A percentile compares a stretch with the other conserved stretches of the same genome.
phyloP scores from a whole-genome alignment of 2,329 filamentous ascomycete genomes.

The Diplodia corticola region DNA sequence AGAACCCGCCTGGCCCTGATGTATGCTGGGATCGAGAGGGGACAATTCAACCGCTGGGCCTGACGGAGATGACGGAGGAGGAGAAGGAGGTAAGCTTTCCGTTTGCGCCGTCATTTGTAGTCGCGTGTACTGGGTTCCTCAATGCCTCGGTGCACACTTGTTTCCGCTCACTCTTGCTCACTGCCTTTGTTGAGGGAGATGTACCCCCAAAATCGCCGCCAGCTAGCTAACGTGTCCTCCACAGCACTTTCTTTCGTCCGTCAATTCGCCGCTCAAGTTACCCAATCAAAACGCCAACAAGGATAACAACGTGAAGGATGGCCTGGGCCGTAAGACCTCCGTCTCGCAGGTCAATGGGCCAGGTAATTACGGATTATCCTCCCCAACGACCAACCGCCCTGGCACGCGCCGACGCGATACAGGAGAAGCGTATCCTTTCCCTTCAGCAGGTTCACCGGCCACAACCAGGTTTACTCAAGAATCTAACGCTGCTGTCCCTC shows the following conservation, averaged over 20 bases:
- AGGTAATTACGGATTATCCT: constrained; percentile 67
- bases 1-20: constrained; percentile 76
- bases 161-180: not conserved
- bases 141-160: not conserved
- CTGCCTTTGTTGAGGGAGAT: constrained; percentile 25
- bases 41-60: constrained; percentile 66
- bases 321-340: constrained; percentile 70
- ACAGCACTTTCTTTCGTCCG: constrained; percentile 78
- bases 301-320: constrained; percentile 57
- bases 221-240: constrained; percentile 24
- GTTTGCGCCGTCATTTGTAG: not conserved
- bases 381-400: constrained; percentile 72
- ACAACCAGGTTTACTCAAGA: constrained; percentile 63
- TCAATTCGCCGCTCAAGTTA: constrained; percentile 92
- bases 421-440: constrained; percentile 65
- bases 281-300: constrained; percentile 68
- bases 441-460: constrained; percentile 61
- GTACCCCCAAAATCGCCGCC: constrained; percentile 23
- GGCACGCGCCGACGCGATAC: constrained; percentile 82
- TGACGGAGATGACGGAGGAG: constrained; percentile 70
- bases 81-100: constrained; percentile 60
- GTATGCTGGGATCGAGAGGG: constrained; percentile 85
- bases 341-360: constrained; percentile 66
- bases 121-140: not conserved
- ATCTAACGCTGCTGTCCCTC: constrained; percentile 59